Conservation (phyloP, 2,329 filamentous ascomycete species). For the Aspergillus vadensis region DNA sequence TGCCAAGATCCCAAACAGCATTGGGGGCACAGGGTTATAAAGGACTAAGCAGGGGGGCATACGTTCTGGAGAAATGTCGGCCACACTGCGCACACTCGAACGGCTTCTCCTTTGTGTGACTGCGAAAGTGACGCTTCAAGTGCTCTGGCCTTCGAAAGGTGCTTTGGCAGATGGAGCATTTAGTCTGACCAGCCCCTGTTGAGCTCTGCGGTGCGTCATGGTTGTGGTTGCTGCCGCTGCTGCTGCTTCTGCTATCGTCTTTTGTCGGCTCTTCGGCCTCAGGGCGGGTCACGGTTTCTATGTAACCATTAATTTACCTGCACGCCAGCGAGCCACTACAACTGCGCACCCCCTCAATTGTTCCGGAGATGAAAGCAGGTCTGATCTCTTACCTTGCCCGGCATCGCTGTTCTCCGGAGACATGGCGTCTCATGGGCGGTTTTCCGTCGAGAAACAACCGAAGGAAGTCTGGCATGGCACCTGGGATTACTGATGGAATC, state of each 20-base stretch:
- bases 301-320: background rate
- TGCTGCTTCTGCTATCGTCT: constrained; percentile 10
- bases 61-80: constrained; percentile 47
- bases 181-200: constrained; percentile 25
- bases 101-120: constrained; percentile 44
- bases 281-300: constrained; percentile 22
- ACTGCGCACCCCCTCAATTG: background rate
- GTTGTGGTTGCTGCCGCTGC: constrained; percentile 8
- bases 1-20: background rate
- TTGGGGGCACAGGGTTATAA: background rate
- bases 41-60: constrained; percentile 19
- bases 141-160: constrained; percentile 45
- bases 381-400: constrained; percentile 23
- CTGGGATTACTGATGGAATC: background rate
- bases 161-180: constrained; percentile 40
- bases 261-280: constrained; percentile 18
- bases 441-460: constrained; percentile 6
- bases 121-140: constrained; percentile 45
- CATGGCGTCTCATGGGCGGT: constrained; percentile 32
- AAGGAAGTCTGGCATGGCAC: constrained; percentile 20
- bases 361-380: constrained; percentile 6
- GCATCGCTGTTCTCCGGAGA: constrained; percentile 30
- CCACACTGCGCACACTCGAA: constrained; percentile 44
- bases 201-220: constrained; percentile 16
- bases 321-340: background rate